Conservation (phyloP, 441 rosid species). For the Eutrema salsugineum region DNA sequence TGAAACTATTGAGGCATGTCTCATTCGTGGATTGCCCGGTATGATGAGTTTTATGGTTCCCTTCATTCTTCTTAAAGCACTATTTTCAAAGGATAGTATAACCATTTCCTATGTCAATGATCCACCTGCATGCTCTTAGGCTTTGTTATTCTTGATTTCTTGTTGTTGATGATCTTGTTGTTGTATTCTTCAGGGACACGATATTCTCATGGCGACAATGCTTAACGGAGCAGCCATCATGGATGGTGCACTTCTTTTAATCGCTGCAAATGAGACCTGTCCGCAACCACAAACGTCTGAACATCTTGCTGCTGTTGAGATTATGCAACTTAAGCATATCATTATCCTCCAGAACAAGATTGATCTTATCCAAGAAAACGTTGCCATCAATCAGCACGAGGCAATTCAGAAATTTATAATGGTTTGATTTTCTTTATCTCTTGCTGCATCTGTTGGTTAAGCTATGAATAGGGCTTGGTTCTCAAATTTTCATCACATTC, state of each 20-base stretch:
- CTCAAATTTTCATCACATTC: too few species aligned
- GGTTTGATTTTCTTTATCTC: constrained; percentile 36
- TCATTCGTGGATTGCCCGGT: constrained; percentile 99
- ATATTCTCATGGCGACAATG: constrained; percentile 99
- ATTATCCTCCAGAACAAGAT: constrained; percentile 92
- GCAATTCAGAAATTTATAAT: constrained; percentile 83
- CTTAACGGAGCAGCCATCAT: constrained; percentile 99
- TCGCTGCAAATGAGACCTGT: constrained; percentile 92
- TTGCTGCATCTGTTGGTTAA: not conserved
- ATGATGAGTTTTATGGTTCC: constrained; percentile 17
- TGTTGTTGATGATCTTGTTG: not conserved
- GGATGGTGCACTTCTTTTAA: constrained; percentile 96
- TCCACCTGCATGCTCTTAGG: not conserved
- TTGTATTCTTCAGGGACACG: constrained; percentile 69
- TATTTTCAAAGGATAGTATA: not conserved
- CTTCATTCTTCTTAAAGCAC: not conserved
- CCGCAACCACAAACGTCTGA: constrained; percentile 97
- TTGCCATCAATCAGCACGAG: constrained; percentile 85
- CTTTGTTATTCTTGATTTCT: not conserved
- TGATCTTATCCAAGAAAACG: constrained; percentile 94
- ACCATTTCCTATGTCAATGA: not conserved
- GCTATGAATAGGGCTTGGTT: too few species aligned
- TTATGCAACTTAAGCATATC: constrained; percentile 91
- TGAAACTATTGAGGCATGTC: constrained; percentile 94
- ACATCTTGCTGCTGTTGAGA: constrained; percentile 95